Evolutionary conservation across 1,284 basidiomycete genomes (phyloP), one percentile per base, ranked within the genome.

Genomic region (Cryptococcus depauperatus): DNA sequence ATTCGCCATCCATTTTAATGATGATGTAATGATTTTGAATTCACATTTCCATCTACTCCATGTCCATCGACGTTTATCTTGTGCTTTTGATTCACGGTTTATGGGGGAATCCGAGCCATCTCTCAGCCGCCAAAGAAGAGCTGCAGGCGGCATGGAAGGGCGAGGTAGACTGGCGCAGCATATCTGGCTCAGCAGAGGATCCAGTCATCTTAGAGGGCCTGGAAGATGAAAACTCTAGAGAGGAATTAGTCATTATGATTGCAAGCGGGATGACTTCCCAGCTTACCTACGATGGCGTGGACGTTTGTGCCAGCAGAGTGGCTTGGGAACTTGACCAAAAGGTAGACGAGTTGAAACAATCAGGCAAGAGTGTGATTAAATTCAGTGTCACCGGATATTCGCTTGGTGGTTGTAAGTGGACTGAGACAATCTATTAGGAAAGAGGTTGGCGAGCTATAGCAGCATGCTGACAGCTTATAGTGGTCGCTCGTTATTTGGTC

Each of bases 381-480:
- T 67, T 70, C 45, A 67, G 64, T 39, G 48, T 69, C 29, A 59
- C 59, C 41, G 68, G 68, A n/a, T 69, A 70, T 43, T 66, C 63
- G 1, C 53, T 69, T 1, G 68, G 68, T 5, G 68, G 68, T 8
- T 47, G 68, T 68, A 43, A 58, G 68, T 61, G 2, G 3, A 11
- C 18, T 9, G 19, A 4, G 19, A 9, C 29, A 10, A n/a, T n/a
- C n/a, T n/a, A n/a, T n/a, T n/a, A n/a, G n/a, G n/a, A n/a, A n/a
- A n/a, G n/a, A n/a, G n/a, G n/a, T n/a, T n/a, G n/a, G n/a, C n/a
- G n/a, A n/a, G n/a, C n/a, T n/a, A n/a, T n/a, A n/a, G n/a, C n/a
- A n/a, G 28, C n/a, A 13, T 33, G 18, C 23, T 41, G 16, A 41
- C 39, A 14, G 5, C 18, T 9, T 23, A 14, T 48, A 70, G 68